Conservation (phyloP, 2,329 filamentous ascomycete species). For the Coniochaeta pulveracea region DNA sequence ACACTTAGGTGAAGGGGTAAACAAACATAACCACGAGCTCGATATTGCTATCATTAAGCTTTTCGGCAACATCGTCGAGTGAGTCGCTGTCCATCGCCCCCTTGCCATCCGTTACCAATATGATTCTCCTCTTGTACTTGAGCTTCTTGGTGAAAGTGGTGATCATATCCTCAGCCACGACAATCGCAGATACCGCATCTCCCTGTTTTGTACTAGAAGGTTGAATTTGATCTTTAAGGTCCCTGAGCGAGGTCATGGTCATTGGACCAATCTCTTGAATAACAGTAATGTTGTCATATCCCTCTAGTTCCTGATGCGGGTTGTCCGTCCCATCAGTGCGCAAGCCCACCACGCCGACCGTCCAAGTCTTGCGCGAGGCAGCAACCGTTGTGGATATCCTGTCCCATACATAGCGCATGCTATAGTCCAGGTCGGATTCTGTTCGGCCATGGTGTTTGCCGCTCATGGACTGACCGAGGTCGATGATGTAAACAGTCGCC, state of each 20-base stretch:
- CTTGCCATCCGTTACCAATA: slow-evolving; percentile 74
- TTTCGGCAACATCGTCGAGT: slow-evolving; percentile 55
- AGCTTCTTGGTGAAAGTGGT: slow-evolving; percentile 65
- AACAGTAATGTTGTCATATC: slow-evolving; percentile 73
- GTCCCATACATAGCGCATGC: slow-evolving; percentile 90
- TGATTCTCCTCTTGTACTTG: slow-evolving; percentile 70
- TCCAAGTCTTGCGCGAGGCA: slow-evolving; percentile 58
- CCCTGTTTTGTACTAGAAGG: slow-evolving; percentile 59
- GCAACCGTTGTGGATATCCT: slow-evolving; percentile 67
- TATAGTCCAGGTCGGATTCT: slow-evolving; percentile 78
- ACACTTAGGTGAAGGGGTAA: not conserved
- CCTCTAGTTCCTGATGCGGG: slow-evolving; percentile 51
- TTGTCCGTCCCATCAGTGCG: slow-evolving; percentile 71
- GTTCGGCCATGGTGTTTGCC: slow-evolving; percentile 57
- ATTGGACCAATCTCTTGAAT: slow-evolving; percentile 55
- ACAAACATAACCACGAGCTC: slow-evolving; percentile 69
- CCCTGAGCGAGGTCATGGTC: slow-evolving; percentile 56
- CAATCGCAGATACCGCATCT: slow-evolving; percentile 79
- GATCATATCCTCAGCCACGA: slow-evolving; percentile 83
- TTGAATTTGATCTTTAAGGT: slow-evolving; percentile 51
- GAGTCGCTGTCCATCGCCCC: slow-evolving; percentile 63
- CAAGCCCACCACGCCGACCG: slow-evolving; percentile 70
- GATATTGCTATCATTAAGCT: slow-evolving; percentile 67
- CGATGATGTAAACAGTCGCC: slow-evolving; percentile 83
- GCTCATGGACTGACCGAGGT: slow-evolving; percentile 79